Base-by-base conservation (phyloP, 345 rosid genomes). In the Acer saccharum region DNA sequence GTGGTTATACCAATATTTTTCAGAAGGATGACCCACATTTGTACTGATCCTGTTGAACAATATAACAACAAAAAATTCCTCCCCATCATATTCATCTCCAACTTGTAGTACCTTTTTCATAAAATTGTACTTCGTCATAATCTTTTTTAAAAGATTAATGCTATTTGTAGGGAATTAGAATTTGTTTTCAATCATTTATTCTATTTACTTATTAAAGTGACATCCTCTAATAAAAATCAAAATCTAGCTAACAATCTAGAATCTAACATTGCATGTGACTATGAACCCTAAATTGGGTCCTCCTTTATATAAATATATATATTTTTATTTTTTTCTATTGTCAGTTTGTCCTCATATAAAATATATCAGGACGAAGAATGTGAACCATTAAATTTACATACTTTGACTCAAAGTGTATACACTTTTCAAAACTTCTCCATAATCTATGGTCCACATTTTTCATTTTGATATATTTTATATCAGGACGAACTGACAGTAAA, bases 181-280 rank as follows among this genome's bases (percentile, higher is more conserved):
- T 48, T 63, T 74, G 10, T n/a, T 29, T 65, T 52, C 77, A 65
- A 27, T 46, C 57, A 63, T 29, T 58, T 32, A 74, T 62, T 62
- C 69, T 75, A 7, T n/a, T 65, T 52, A 41, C 2, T 73, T 14
- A 23, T 2, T 57, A 16, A 21, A 20, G 39, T 60, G 71, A 65
- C 71, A 52, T n/a, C 70, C 63, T 12, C 29, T 75, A n/a, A 46
- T 8, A 14, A 48, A 44, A 5, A 3, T n/a, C 18, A 74, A 63
- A 12, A 21, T 3, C 8, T 18, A 29, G 75, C 75, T 12, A 65
- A 41, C 29, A 18, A 58, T 48, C 58, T 48, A 68, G 29, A n/a
- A 68, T 32, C 55, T 41, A 68, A 46, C 46, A 74, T 48, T n/a
- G 50, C 77, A 65, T 65, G 77, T 75, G 54, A 32, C 35, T 32